phyloP scores from a whole-genome alignment of 2,329 filamentous ascomycete genomes.

The Cryphonectria parasitica region DNA sequence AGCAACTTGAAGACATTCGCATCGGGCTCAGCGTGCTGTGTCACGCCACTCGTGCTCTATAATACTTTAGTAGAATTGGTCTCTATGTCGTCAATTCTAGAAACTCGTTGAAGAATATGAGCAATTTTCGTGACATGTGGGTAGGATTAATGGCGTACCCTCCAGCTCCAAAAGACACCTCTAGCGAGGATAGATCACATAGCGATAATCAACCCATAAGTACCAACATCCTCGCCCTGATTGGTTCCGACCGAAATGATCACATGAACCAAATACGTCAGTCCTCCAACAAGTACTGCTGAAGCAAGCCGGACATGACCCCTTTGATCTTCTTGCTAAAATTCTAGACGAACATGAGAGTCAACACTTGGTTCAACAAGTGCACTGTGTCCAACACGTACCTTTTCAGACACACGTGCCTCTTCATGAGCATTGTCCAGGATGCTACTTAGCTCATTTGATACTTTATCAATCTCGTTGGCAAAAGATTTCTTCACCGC shows the following conservation, averaged over 20 bases:
- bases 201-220: background rate
- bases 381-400: background rate
- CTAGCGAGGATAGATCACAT: background rate
- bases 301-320: constrained; percentile 25
- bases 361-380: background rate
- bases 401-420: constrained; percentile 24
- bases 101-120: background rate
- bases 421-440: constrained; percentile 22
- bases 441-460: constrained; percentile 16
- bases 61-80: background rate
- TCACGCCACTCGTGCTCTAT: background rate
- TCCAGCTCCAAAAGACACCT: background rate
- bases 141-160: background rate
- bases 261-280: background rate
- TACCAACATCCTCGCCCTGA: background rate
- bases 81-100: background rate
- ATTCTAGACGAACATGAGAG: constrained; percentile 4
- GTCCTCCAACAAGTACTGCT: constrained; percentile 27
- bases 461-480: constrained; percentile 15
- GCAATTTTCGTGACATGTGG: background rate
- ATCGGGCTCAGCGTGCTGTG: constrained; percentile 14
- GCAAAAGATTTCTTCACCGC: constrained; percentile 16
- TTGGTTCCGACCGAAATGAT: background rate
- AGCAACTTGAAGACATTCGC: background rate
- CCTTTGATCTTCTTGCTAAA: constrained; percentile 25